Conservation (phyloP, 2,329 filamentous ascomycete genomes). For the Pseudophaeomoniella oleicola region DNA sequence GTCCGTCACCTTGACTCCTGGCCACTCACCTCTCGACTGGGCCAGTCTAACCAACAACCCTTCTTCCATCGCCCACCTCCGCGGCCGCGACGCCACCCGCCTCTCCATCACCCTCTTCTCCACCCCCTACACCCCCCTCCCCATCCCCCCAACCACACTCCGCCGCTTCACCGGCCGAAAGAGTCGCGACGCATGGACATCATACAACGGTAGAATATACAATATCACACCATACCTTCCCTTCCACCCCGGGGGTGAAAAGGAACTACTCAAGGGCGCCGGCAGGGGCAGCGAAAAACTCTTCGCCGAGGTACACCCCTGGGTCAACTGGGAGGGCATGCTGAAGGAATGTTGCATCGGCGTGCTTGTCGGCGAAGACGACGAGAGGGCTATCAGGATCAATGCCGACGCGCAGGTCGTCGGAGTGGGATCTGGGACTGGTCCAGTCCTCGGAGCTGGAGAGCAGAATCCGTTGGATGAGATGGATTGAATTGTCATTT, state of each 20-base stretch:
- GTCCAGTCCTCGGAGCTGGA: no score
- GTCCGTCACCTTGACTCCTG: conserved; percentile 68
- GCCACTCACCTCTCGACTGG: conserved; percentile 94
- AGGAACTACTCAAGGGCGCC: conserved; percentile 47
- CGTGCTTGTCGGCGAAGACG: conserved; percentile 42
- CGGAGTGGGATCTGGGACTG: no score
- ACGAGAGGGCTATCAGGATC: conserved; percentile 11
- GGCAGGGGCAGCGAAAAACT: conserved; percentile 51
- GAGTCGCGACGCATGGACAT: conserved; percentile 80
- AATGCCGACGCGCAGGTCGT: not conserved
- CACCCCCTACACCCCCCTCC: conserved; percentile 38
- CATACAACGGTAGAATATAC: conserved; percentile 79
- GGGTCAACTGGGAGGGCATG: conserved; percentile 57
- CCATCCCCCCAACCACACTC: conserved; percentile 71
- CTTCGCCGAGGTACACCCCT: conserved; percentile 51
- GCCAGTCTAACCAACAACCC: conserved; percentile 56
- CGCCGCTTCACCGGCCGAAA: conserved; percentile 66
- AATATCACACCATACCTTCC: conserved; percentile 81
- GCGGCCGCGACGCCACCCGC: conserved; percentile 34
- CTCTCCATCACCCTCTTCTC: conserved; percentile 20
- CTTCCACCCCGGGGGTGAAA: conserved; percentile 70
- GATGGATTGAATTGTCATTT: no score
- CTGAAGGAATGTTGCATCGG: conserved; percentile 46
- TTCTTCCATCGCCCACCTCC: conserved; percentile 42
- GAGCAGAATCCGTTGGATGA: not conserved